A percentile compares a stretch with the other conserved stretches of the same genome.
Conservation (phyloP, 225 moss, liverwort and hornwort species). For the Rhytidiadelphus loreus region DNA sequence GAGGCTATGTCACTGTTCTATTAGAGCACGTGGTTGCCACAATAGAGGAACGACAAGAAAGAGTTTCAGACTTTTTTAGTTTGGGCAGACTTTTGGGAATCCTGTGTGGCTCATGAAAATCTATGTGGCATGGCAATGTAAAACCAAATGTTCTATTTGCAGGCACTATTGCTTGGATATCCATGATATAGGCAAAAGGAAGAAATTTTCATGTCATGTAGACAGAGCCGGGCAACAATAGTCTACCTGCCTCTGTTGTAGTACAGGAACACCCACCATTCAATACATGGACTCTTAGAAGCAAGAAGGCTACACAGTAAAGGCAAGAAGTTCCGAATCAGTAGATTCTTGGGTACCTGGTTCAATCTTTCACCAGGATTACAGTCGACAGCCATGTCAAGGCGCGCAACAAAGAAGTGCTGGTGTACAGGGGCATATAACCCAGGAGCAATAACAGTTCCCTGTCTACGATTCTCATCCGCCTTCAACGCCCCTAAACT, state of each 20-base stretch:
- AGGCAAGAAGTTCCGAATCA: not conserved
- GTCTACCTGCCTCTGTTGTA: not conserved
- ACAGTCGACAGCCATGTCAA: slow-evolving; percentile 94
- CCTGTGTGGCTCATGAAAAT: not conserved
- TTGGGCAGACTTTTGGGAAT: not conserved
- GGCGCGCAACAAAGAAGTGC: slow-evolving; percentile 94
- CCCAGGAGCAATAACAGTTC: slow-evolving; percentile 92
- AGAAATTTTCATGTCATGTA: not conserved
- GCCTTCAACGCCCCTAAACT: slow-evolving; percentile 84
- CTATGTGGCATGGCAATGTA: not conserved
- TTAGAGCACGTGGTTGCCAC: not conserved
- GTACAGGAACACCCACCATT: not conserved
- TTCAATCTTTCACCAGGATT: slow-evolving; percentile 90
- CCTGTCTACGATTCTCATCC: slow-evolving; percentile 82
- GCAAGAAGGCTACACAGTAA: not conserved
- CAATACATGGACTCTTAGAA: not conserved
- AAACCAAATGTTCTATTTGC: not conserved
- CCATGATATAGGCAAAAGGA: not conserved
- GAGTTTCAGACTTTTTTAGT: not conserved
- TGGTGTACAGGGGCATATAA: slow-evolving; percentile 95
- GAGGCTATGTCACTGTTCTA: not conserved
- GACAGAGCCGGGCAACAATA: not conserved
- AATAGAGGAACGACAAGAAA: not conserved
- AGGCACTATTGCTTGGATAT: not conserved
- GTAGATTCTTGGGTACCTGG: slow-evolving; percentile 37